phyloP scores from a whole-genome alignment of 2,329 filamentous ascomycete genomes.

The Phialophora expanda region DNA sequence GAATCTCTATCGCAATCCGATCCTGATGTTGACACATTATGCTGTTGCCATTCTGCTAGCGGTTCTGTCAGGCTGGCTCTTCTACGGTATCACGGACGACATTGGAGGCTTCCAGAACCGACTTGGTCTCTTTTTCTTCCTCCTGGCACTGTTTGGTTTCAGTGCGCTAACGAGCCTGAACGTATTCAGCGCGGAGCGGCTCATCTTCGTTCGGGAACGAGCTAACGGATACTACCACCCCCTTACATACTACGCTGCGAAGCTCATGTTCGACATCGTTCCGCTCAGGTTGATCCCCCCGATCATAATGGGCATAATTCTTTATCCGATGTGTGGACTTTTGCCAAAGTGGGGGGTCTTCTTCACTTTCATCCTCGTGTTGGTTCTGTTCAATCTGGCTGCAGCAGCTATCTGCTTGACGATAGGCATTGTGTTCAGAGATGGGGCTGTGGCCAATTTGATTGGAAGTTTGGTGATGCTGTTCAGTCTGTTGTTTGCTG shows the following conservation, averaged over 20 bases:
- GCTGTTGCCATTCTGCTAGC: slow-evolving; percentile 94
- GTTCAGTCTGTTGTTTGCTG: slow-evolving; percentile 93
- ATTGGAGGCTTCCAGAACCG: slow-evolving; percentile 98
- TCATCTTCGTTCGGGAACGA: slow-evolving; percentile 89
- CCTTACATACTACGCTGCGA: slow-evolving; percentile 90
- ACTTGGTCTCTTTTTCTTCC: slow-evolving; percentile 95
- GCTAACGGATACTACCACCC: slow-evolving; percentile 97
- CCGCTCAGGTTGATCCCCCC: slow-evolving; percentile 93
- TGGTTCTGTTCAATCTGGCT: slow-evolving; percentile 94
- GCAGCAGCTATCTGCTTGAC: slow-evolving; percentile 93
- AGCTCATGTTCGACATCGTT: slow-evolving; percentile 97
- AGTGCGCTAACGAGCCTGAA: slow-evolving; percentile 92
- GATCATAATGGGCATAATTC: slow-evolving; percentile 90
- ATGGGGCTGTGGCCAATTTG: slow-evolving; percentile 87
- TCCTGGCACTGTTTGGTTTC: slow-evolving; percentile 94
- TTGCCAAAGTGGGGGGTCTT: slow-evolving; percentile 83
- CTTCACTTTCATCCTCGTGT: slow-evolving; percentile 85
- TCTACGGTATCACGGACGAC: slow-evolving; percentile 94
- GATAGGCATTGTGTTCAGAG: slow-evolving; percentile 93
- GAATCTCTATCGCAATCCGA: slow-evolving; percentile 95
- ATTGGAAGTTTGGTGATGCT: slow-evolving; percentile 96
- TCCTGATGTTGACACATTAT: slow-evolving; percentile 98
- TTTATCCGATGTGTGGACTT: slow-evolving; percentile 97
- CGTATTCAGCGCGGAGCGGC: slow-evolving; percentile 87
- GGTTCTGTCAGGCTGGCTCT: slow-evolving; percentile 91